Evolutionary conservation across 257 asterid species (phyloP).

Genomic region (Ajuga chamaepitys): DNA sequence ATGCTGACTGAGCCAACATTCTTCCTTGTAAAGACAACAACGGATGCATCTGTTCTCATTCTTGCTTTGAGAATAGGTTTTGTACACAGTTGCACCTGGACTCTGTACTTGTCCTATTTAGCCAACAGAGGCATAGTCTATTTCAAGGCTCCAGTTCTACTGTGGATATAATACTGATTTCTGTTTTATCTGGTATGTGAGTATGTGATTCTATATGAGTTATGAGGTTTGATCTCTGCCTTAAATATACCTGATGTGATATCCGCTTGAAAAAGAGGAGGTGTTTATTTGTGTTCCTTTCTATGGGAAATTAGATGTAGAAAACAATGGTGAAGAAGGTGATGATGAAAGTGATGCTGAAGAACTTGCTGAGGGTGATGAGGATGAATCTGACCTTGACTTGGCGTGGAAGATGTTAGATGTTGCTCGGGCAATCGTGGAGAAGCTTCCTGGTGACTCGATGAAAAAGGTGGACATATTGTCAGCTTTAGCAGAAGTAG

Average conservation of each 20-base stretch:
- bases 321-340: constrained; percentile 28
- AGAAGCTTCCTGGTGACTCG: constrained; percentile 64
- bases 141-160: background rate
- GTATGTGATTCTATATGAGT: background rate
- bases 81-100: background rate
- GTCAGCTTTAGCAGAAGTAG: constrained; percentile 93
- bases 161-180: background rate
- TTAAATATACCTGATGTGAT: background rate
- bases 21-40: background rate
- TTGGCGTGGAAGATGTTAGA: constrained; percentile 98
- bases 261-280: background rate
- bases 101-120: background rate
- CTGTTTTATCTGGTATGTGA: background rate
- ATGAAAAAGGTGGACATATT: constrained; percentile 90
- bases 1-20: background rate
- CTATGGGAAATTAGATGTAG: constrained; percentile 22
- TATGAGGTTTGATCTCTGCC: background rate
- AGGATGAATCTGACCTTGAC: constrained; percentile 96
- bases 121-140: background rate
- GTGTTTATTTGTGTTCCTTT: background rate
- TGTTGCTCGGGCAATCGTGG: constrained; percentile 90
- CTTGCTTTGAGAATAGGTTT: background rate
- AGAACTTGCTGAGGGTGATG: constrained; percentile 76
- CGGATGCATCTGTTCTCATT: background rate
- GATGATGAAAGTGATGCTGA: constrained; percentile 61